Evolutionary conservation across 768 basidiomycete genomes (phyloP), one percentile per base, ranked within the genome.

Genomic region (Termitomyces bulborhizus): DNA sequence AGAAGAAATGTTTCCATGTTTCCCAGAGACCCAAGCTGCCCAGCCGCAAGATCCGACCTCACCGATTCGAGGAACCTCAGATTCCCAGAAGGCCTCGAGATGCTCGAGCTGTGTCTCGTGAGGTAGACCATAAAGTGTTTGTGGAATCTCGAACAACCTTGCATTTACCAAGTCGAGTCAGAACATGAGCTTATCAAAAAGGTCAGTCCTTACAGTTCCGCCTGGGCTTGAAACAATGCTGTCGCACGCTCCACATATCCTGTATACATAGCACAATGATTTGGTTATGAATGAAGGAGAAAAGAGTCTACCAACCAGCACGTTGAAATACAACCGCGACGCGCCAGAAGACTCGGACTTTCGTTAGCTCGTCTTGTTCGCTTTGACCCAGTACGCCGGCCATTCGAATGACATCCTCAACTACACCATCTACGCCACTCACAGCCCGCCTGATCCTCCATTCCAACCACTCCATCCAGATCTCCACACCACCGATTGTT

Each of bases 41-140:
- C 90, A 93, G 26, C 91, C 90, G 54, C 68, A 73, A 8, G 90
- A 81, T 52, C 73, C 71, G 0, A 68, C 65, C 64, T 93, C 91
- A 29, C 90, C 88, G 8, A 84, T 66, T n/a, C 90, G 84, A n/a
- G 84, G 83, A 9, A 70, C 72, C 68, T 92, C 91, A 4, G 86
- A 82, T 49, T 93, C 91, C 91, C 91, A 93, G 65, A 88, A 93
- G 50, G 83, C 81, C 69, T 91, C 90, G 4, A 93, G 74, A 15
- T 76, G 71, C 53, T 80, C 75, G 3, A 92, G 69, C 50, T 78
- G 79, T 4, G 60, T 63, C 21, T 77, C 70, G 34, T 84, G 71
- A 27, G 85, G 68, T 46, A 71, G 58, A 43, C 65, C 67, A 39
- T 63, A 62, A 1, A 87, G 63, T n/a, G 64, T 62, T 26, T 73